A percentile compares a stretch with the other conserved stretches of the same genome.
Evolutionary conservation across 768 basidiomycete genomes (phyloP).

Genomic region (Amanita thiersii): DNA sequence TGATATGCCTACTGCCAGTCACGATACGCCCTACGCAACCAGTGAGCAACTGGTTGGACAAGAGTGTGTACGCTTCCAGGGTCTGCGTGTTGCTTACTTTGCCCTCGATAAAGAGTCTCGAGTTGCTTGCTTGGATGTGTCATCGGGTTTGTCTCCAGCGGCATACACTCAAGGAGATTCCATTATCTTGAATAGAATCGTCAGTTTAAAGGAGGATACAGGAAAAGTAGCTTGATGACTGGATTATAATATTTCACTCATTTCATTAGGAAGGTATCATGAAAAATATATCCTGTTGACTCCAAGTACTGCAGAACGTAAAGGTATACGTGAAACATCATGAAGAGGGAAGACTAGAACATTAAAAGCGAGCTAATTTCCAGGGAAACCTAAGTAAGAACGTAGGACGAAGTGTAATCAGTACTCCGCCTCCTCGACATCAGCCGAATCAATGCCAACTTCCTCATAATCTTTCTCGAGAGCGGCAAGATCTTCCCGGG

Average conservation of each 20-base stretch:
- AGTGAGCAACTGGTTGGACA: conserved; percentile 78
- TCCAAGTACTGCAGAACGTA: conserved; percentile 11
- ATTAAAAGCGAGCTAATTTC: conserved; percentile 17
- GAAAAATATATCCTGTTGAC: conserved; percentile 12
- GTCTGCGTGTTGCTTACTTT: conserved; percentile 92
- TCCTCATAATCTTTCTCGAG: conserved; percentile 95
- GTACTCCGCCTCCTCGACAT: conserved; percentile 46
- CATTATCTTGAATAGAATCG: conserved; percentile 85
- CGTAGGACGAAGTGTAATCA: neutral
- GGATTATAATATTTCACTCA: neutral
- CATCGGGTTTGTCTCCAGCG: conserved; percentile 26
- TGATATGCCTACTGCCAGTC: conserved; percentile 22
- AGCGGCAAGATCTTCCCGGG: conserved; percentile 95
- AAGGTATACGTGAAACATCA: conserved; percentile 16
- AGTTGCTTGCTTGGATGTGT: conserved; percentile 55
- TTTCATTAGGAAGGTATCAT: neutral
- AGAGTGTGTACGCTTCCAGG: conserved; percentile 95
- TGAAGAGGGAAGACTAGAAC: conserved; percentile 12
- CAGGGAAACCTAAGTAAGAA: conserved; percentile 3
- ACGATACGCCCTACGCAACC: conserved; percentile 64
- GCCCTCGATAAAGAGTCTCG: conserved; percentile 83
- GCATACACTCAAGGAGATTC: conserved; percentile 62
- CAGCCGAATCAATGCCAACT: conserved; percentile 72
- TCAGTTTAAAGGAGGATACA: conserved; percentile 90
- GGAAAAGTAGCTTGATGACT: conserved; percentile 46